These are phyloP conservation scores for Sanghuangporus weigelae DNA, from an alignment of 1,284 basidiomycete species.

Conservation along the genomic window DNA sequence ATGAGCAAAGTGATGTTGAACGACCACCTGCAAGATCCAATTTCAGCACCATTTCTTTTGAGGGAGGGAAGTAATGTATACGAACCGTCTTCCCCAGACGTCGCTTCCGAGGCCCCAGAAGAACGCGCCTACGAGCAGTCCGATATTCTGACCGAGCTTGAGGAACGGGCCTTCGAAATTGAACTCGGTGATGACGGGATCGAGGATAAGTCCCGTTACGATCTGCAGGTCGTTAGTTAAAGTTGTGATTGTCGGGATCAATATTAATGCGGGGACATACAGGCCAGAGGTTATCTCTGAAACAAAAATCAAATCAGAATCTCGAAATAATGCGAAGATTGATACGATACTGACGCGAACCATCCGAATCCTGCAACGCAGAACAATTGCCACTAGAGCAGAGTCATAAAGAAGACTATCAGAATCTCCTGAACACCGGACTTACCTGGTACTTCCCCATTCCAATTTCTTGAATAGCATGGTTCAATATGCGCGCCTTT, in stretches of 20 bases:
- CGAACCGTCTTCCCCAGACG: slow-evolving; percentile 56
- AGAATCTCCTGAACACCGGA: background rate
- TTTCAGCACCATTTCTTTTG: slow-evolving; percentile 20
- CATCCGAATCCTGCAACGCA: slow-evolving; percentile 61
- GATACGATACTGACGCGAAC: slow-evolving; percentile 51
- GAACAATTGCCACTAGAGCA: slow-evolving; percentile 44
- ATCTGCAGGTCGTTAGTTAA: slow-evolving; percentile 29
- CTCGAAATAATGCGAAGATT: background rate
- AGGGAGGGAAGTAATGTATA: background rate
- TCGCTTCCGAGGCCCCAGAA: slow-evolving; percentile 62
- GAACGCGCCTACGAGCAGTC: slow-evolving; percentile 58
- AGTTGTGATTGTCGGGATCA: slow-evolving; percentile 3
- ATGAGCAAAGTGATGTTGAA: slow-evolving; percentile 64
- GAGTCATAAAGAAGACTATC: background rate
- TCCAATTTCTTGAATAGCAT: slow-evolving; percentile 55
- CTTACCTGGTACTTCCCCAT: slow-evolving; percentile 67
- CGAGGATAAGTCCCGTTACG: slow-evolving; percentile 51
- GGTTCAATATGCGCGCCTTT: slow-evolving; percentile 53
- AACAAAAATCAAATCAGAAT: slow-evolving; percentile 13
- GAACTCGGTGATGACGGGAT: slow-evolving; percentile 52
- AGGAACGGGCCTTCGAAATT: slow-evolving; percentile 46
- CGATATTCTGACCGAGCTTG: slow-evolving; percentile 51
- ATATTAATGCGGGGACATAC: slow-evolving; percentile 30
- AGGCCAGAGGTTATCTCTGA: slow-evolving; percentile 61
- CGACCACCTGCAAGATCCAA: slow-evolving; percentile 42